Conservation (phyloP, 495 filamentous ascomycete species). For the Neurospora sp. region DNA sequence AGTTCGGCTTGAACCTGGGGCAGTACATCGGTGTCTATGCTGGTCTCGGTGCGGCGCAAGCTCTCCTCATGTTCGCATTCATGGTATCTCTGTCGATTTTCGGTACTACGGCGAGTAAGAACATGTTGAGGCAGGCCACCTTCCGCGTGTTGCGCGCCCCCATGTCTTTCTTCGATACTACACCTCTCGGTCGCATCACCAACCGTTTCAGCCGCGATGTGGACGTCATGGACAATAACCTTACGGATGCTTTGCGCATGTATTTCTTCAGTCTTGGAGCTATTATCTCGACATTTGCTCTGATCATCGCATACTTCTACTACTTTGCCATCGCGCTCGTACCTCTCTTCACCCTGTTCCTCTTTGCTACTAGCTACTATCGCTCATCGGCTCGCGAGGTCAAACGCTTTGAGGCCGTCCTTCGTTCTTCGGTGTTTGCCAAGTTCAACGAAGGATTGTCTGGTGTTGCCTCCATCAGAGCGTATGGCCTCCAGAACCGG, state of each 20-base stretch:
- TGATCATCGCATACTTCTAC: constrained; percentile 89
- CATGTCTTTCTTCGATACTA: constrained; percentile 97
- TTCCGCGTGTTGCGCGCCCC: constrained; percentile 73
- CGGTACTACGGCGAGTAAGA: constrained; percentile 70
- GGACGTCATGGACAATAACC: constrained; percentile 88
- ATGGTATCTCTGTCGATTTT: constrained; percentile 57
- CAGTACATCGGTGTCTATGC: constrained; percentile 84
- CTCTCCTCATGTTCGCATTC: constrained; percentile 65
- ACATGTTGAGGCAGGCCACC: constrained; percentile 79
- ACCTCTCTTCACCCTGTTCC: constrained; percentile 68
- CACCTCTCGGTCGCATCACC: constrained; percentile 88
- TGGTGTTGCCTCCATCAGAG: constrained; percentile 75
- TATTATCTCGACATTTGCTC: constrained; percentile 67
- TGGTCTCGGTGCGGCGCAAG: constrained; percentile 59
- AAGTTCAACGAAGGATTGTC: constrained; percentile 82
- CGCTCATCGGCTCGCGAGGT: constrained; percentile 84
- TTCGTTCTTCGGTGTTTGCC: constrained; percentile 82
- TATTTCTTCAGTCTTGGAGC: constrained; percentile 78
- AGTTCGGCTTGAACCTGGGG: constrained; percentile 54
- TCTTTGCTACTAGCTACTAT: constrained; percentile 82
- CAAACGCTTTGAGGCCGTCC: constrained; percentile 84
- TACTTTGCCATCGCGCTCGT: constrained; percentile 88
- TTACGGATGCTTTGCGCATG: constrained; percentile 86
- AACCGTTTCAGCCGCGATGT: constrained; percentile 96
- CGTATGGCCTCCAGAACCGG: constrained; percentile 68